Evolutionary conservation across 2,329 filamentous ascomycete species (phyloP).

Genomic region (Hymenoscyphus salicellus): DNA sequence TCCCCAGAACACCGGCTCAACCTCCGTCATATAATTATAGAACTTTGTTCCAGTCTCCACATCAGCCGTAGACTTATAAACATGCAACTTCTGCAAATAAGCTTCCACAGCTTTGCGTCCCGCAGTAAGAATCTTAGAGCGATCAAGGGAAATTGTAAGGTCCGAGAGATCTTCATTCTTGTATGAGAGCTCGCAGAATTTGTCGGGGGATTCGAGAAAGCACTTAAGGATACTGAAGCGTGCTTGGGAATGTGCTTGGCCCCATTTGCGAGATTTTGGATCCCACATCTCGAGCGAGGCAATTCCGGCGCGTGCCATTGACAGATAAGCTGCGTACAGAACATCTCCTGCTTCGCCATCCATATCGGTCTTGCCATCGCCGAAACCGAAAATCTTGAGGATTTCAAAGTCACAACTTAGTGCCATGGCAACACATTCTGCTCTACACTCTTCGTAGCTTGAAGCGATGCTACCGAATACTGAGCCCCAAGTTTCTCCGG

Average conservation of each 20-base stretch:
- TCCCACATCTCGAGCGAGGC: conserved; percentile 92
- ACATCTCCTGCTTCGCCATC: conserved; percentile 78
- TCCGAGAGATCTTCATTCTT: conserved; percentile 69
- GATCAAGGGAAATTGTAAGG: conserved; percentile 77
- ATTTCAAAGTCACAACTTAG: conserved; percentile 85
- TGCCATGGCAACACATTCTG: conserved; percentile 90
- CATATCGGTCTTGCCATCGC: conserved; percentile 71
- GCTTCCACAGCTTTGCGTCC: conserved; percentile 78
- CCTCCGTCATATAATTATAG: conserved; percentile 79
- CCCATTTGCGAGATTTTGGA: conserved; percentile 86
- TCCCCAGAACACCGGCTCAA: conserved; percentile 80
- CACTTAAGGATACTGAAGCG: conserved; percentile 83
- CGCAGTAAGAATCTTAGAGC: conserved; percentile 78
- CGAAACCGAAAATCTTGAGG: conserved; percentile 87
- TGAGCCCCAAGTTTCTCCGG: conserved; percentile 89
- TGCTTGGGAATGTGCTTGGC: conserved; percentile 87
- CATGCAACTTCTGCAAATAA: conserved; percentile 86
- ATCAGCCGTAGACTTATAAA: conserved; percentile 90
- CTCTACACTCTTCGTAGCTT: conserved; percentile 91
- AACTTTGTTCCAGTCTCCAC: conserved; percentile 72
- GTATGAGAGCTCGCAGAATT: conserved; percentile 81
- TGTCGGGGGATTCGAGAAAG: conserved; percentile 80
- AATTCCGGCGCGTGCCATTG: conserved; percentile 92
- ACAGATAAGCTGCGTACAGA: conserved; percentile 82
- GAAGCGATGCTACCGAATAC: conserved; percentile 86